A percentile compares a stretch with the other conserved stretches of the same genome.
Evolutionary conservation across 306 rosid species (phyloP).

Genomic region (Cyclanthera cordifolia): DNA sequence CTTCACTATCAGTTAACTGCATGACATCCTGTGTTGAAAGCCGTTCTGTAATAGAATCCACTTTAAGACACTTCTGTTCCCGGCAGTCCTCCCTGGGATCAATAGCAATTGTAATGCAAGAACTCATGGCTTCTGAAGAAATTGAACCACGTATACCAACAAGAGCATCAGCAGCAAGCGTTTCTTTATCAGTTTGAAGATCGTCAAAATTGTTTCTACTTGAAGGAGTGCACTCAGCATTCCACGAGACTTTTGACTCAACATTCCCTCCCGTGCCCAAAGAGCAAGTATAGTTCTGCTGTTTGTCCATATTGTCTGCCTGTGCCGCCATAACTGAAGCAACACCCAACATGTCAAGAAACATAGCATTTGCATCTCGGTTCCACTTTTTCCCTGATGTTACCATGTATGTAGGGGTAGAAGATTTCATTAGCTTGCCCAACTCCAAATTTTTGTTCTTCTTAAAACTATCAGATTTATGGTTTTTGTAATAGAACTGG

Average conservation of each 20-base stretch:
- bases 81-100: conserved; percentile 27
- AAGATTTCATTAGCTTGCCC: conserved; percentile 47
- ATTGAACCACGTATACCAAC: conserved; percentile 81
- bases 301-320: conserved; percentile 36
- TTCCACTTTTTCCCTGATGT: conserved; percentile 68
- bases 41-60: conserved; percentile 17
- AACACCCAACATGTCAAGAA: conserved; percentile 77
- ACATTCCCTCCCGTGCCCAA: conserved; percentile 36
- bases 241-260: conserved; percentile 27
- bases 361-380: conserved; percentile 48
- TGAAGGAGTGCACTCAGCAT: conserved; percentile 23
- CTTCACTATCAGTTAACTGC: conserved; percentile 48
- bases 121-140: conserved; percentile 78
- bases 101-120: conserved; percentile 62
- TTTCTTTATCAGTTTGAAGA: conserved; percentile 59
- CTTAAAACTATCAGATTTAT: conserved; percentile 64
- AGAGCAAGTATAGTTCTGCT: conserved; percentile 29
- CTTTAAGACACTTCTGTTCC: neutral
- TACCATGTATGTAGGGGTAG: conserved; percentile 35
- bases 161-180: conserved; percentile 81
- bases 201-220: conserved; percentile 40
- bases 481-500: conserved; percentile 86
- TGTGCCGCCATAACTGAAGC: conserved; percentile 63
- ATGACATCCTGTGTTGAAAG: conserved; percentile 31
- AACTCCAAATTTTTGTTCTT: conserved; percentile 45